These are phyloP conservation scores for Cydonia oblonga DNA, from an alignment of 331 rosid species.

Conservation along the genomic window DNA sequence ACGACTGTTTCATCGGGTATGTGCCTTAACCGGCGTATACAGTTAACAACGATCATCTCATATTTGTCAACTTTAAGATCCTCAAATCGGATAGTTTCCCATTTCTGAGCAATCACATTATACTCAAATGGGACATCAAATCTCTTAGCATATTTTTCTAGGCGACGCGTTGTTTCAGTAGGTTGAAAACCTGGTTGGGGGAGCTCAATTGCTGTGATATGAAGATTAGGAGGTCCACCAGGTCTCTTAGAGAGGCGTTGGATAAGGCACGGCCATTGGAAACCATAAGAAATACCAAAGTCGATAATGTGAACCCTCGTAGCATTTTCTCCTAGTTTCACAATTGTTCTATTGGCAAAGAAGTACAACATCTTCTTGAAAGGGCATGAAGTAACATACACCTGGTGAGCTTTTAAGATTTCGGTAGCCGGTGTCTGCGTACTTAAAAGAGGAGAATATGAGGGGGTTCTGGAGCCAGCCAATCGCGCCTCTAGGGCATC, in stretches of 20 bases:
- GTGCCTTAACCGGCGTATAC: slow-evolving; percentile 16
- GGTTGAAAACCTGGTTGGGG: slow-evolving; percentile 27
- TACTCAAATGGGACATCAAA: slow-evolving; percentile 19
- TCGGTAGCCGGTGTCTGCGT: slow-evolving; percentile 1
- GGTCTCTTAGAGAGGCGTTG: slow-evolving; percentile 14
- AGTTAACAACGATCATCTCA: slow-evolving; percentile 18
- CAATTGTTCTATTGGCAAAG: slow-evolving; percentile 13
- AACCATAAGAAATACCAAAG: slow-evolving; percentile 23
- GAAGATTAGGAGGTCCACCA: slow-evolving; percentile 25
- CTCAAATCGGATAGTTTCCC: slow-evolving; percentile 21
- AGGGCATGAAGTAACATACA: slow-evolving; percentile 18
- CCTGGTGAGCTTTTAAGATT: slow-evolving; percentile 12
- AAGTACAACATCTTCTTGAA: slow-evolving; percentile 17
- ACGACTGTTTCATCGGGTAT: slow-evolving; percentile 23
- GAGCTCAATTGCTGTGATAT: slow-evolving; percentile 25
- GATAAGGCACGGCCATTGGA: slow-evolving; percentile 28
- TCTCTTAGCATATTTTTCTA: slow-evolving; percentile 11
- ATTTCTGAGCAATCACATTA: slow-evolving; percentile 21
- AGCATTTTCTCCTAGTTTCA: slow-evolving; percentile 13
- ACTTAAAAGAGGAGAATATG: slow-evolving; percentile 9
- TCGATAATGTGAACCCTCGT: slow-evolving; percentile 24
- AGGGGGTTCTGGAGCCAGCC: slow-evolving; percentile 4
- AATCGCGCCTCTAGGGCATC: slow-evolving; percentile 20
- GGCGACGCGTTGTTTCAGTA: slow-evolving; percentile 9
- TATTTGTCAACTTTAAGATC: slow-evolving; percentile 15